Conservation (phyloP, 768 basidiomycete species). For the Mycena maculata region DNA sequence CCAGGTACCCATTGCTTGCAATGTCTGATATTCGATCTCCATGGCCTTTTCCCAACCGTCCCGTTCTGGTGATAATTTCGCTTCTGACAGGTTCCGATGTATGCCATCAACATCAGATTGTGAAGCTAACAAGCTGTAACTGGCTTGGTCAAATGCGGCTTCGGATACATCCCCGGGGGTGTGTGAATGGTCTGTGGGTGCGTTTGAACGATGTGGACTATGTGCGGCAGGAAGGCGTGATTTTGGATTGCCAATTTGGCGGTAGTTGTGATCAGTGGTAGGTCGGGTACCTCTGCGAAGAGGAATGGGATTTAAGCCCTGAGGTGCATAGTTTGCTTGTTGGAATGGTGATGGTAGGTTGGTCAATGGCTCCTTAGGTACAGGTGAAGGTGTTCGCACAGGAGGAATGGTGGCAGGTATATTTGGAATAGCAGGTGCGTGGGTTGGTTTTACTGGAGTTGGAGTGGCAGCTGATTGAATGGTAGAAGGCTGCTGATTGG, state of each 20-base stretch:
- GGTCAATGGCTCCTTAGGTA: slow-evolving; percentile 6
- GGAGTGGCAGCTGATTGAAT: slow-evolving; percentile 14
- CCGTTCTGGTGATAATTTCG: neutral
- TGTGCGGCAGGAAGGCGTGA: slow-evolving; percentile 14
- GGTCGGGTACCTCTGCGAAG: slow-evolving; percentile 1
- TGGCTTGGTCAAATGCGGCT: neutral
- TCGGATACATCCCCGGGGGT: neutral
- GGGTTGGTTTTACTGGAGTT: slow-evolving; percentile 4
- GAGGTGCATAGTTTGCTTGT: slow-evolving; percentile 3
- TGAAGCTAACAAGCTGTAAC: neutral
- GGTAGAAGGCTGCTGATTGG: slow-evolving; percentile 16
- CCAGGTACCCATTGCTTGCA: neutral
- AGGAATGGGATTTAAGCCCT: slow-evolving; percentile 8
- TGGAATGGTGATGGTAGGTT: slow-evolving; percentile 5
- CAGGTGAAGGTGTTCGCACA: slow-evolving; percentile 1
- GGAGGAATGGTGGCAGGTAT: neutral
- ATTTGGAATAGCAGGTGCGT: slow-evolving; percentile 6
- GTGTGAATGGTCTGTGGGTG: neutral
- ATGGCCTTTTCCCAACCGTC: slow-evolving; percentile 4
- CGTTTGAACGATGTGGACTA: neutral
- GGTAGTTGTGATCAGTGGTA: neutral
- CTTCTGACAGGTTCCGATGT: neutral
- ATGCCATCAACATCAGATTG: neutral
- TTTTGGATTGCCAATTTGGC: neutral
- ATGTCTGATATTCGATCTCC: slow-evolving; percentile 2